phyloP scores from a whole-genome alignment of 2,329 filamentous ascomycete species.

The Phialophora macrospora region DNA sequence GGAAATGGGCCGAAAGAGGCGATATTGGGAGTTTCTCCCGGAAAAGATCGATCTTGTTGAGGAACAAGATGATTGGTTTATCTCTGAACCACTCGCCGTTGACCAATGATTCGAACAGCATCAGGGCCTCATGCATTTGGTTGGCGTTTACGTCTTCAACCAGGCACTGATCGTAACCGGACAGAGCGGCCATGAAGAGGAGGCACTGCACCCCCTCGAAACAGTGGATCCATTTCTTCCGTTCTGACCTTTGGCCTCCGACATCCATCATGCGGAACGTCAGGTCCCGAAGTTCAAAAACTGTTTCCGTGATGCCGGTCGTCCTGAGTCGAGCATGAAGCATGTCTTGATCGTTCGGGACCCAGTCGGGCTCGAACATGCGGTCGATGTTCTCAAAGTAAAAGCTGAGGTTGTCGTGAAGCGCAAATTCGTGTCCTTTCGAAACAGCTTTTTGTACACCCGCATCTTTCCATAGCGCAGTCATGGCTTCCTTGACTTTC shows the following conservation, averaged over 20 bases:
- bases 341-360: constrained; percentile 93
- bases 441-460: constrained; percentile 86
- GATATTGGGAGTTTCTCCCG: constrained; percentile 73
- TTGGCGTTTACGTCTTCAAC: constrained; percentile 96
- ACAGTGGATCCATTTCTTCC: constrained; percentile 97
- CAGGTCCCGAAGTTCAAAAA: constrained; percentile 88
- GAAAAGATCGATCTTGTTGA: constrained; percentile 89
- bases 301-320: constrained; percentile 93
- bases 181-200: constrained; percentile 91
- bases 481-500: constrained; percentile 73
- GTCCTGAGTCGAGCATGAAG: constrained; percentile 87
- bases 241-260: constrained; percentile 86
- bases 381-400: constrained; percentile 78
- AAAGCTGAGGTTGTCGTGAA: constrained; percentile 96
- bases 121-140: constrained; percentile 88
- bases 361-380: constrained; percentile 75
- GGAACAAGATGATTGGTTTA: constrained; percentile 79
- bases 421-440: constrained; percentile 93
- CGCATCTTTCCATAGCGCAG: constrained; percentile 78
- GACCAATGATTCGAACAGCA: constrained; percentile 84
- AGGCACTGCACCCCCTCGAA: constrained; percentile 94
- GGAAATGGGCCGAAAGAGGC: constrained; percentile 75
- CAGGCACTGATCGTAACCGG: constrained; percentile 93
- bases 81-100: constrained; percentile 86
- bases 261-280: constrained; percentile 98